Percentiles rank a stretch among this genome's conserved stretches.
Evolutionary conservation across 768 basidiomycete genomes (phyloP).

Genomic region (Agrocybe chaxingu): DNA sequence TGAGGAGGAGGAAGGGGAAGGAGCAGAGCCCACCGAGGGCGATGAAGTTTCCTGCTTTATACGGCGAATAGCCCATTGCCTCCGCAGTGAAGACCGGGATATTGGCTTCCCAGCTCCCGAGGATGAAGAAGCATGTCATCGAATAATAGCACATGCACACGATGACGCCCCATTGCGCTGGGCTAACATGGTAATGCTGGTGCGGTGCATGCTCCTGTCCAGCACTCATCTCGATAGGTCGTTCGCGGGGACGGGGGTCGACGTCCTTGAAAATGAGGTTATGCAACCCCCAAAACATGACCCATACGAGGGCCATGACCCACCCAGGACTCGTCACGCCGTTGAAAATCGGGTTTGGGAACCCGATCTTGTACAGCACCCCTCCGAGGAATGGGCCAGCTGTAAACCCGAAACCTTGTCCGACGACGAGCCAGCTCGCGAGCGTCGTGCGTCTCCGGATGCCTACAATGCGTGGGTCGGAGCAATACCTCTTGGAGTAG

Average conservation of each 20-base stretch:
- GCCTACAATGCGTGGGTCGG: slow-evolving; percentile 63
- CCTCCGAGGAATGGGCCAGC: slow-evolving; percentile 65
- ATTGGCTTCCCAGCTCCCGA: slow-evolving; percentile 68
- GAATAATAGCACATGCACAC: slow-evolving; percentile 69
- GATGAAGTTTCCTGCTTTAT: slow-evolving; percentile 66
- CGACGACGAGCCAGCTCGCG: slow-evolving; percentile 59
- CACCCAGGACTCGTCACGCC: slow-evolving; percentile 67
- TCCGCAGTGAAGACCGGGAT: slow-evolving; percentile 57
- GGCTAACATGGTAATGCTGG: slow-evolving; percentile 8
- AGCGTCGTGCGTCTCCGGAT: slow-evolving; percentile 59
- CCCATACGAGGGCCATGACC: slow-evolving; percentile 56
- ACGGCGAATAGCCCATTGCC: slow-evolving; percentile 54
- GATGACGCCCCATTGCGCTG: slow-evolving; percentile 44
- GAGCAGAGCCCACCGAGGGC: slow-evolving; percentile 60
- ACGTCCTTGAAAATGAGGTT: slow-evolving; percentile 39
- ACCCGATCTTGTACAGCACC: slow-evolving; percentile 58
- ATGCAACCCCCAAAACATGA: slow-evolving; percentile 43
- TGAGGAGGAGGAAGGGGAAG: slow-evolving; percentile 65
- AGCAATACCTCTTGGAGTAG: slow-evolving; percentile 68
- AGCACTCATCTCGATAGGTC: slow-evolving; percentile 37
- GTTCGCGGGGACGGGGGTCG: slow-evolving; percentile 12
- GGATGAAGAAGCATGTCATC: slow-evolving; percentile 70
- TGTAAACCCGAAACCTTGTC: slow-evolving; percentile 60
- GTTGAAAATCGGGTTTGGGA: slow-evolving; percentile 57
- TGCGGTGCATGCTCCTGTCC: slow-evolving; percentile 15